A percentile compares a stretch with the other conserved stretches of the same genome.
Conservation (phyloP, 768 basidiomycete species). For the Boletus sp. region DNA sequence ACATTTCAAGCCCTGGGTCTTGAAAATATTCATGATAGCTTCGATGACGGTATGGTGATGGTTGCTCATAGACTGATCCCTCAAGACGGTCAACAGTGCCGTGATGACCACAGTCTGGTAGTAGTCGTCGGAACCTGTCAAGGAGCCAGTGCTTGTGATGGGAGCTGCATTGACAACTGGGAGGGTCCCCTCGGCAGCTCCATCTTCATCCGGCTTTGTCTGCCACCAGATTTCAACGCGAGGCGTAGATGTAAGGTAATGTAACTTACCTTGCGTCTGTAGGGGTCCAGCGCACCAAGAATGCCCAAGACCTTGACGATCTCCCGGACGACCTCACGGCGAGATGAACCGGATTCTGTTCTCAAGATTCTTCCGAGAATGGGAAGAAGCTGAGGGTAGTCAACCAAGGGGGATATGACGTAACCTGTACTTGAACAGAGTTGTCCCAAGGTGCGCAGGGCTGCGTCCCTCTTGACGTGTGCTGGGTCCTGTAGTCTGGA, state of each 20-base stretch:
- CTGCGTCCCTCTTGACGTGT: slow-evolving; percentile 87
- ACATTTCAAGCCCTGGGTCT: slow-evolving; percentile 95
- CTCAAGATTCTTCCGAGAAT: slow-evolving; percentile 81
- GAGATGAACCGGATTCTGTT: slow-evolving; percentile 71
- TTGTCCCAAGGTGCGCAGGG: slow-evolving; percentile 91
- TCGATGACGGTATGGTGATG: slow-evolving; percentile 95
- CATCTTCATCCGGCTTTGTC: slow-evolving; percentile 65
- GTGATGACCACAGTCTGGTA: slow-evolving; percentile 96
- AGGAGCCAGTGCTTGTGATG: slow-evolving; percentile 56
- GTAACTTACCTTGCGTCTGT: slow-evolving; percentile 76
- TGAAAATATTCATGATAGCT: slow-evolving; percentile 98
- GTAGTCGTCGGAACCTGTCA: slow-evolving; percentile 84
- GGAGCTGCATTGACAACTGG: slow-evolving; percentile 69
- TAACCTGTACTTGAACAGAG: slow-evolving; percentile 95
- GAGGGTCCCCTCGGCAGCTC: slow-evolving; percentile 54
- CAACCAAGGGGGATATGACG: slow-evolving; percentile 86
- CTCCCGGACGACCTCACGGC: slow-evolving; percentile 90
- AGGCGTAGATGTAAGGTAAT: neutral
- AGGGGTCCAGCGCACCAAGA: slow-evolving; percentile 94
- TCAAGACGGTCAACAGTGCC: slow-evolving; percentile 80
- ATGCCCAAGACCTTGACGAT: slow-evolving; percentile 95
- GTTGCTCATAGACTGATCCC: slow-evolving; percentile 81
- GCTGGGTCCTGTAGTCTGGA: slow-evolving; percentile 87
- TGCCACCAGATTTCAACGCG: slow-evolving; percentile 23
- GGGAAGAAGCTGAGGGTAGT: slow-evolving; percentile 88